Conservation (phyloP, 108 stramenopile genomes). For the Fragilaria radians region DNA sequence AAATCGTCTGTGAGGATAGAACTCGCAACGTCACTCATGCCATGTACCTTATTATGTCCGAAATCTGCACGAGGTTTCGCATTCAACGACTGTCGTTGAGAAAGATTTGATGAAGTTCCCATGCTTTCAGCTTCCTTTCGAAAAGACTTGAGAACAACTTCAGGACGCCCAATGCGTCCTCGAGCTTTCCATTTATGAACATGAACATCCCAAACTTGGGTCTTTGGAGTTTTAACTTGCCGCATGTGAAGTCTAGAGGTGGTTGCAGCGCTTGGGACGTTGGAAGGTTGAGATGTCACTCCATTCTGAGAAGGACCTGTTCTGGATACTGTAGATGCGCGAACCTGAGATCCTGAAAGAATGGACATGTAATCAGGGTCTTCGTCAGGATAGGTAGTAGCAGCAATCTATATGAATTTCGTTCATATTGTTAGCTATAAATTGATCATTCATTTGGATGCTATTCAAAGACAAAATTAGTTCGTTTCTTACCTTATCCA, state of each 20-base stretch:
- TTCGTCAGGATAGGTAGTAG: slow-evolving; percentile 21
- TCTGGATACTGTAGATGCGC: neutral
- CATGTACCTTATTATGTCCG: neutral
- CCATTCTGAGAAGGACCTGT: neutral
- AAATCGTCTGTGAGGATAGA: neutral
- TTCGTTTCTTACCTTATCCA: slow-evolving; percentile 1
- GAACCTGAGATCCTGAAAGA: slow-evolving; percentile 4
- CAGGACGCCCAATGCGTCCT: slow-evolving; percentile 28
- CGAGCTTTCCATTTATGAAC: slow-evolving; percentile 31
- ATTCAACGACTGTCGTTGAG: neutral
- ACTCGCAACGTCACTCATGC: slow-evolving; percentile 5
- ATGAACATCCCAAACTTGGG: slow-evolving; percentile 28
- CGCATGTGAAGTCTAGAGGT: slow-evolving; percentile 14
- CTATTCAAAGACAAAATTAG: neutral
- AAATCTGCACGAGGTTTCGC: neutral
- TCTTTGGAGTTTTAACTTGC: slow-evolving; percentile 2
- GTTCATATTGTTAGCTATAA: no score
- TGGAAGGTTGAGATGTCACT: slow-evolving; percentile 5
- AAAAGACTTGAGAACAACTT: slow-evolving; percentile 25
- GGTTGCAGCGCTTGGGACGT: slow-evolving; percentile 27
- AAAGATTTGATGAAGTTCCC: neutral
- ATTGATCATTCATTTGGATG: no score
- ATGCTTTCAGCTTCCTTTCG: slow-evolving; percentile 1
- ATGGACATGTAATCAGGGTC: slow-evolving; percentile 31
- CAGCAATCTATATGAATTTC: neutral